Base-by-base conservation (phyloP, 1,284 basidiomycete genomes). In the Xerocomus nothofagi region DNA sequence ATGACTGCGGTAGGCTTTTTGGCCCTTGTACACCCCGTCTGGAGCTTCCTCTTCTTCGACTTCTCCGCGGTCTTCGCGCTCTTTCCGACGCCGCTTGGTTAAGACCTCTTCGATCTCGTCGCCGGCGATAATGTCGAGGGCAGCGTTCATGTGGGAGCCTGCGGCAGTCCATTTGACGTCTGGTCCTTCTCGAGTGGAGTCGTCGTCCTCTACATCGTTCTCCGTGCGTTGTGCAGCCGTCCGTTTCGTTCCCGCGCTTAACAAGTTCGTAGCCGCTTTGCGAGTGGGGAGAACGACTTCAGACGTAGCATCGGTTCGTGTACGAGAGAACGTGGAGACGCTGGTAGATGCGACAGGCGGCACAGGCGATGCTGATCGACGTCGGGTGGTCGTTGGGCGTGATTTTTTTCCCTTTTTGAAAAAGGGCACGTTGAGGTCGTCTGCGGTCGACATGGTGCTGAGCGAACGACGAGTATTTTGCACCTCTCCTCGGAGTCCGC, bases 21-120 rank as follows among this genome's bases (percentile, higher is more conserved):
- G 81, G 5, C 97, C 96, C 50, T 80, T 83, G 68, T 99, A 99
- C 60, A 93, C 66, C 6, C 94, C 93, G 68, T 99, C 95, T 50
- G 93, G 86, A 0, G 80, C 80, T 46, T 75, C 70, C 27, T 81
- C 82, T 20, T 81, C 79, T 10, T 81, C 82, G 11, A 81, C 82
- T 21, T 81, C 82, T 5, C 75, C 77, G 18, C 66, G 68, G 10
- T 80, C 78, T 44, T 68, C 70, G 53, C 73, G 75, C 56, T 77
- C 77, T 55, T 81, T 77, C 55, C 73, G 72, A 38, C 74, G 74
- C 53, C 81, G 76, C 66, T 89, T 87, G 18, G 81, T 78, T 24
- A 87, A 70, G n/a, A 89, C 58, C 58, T 81, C 88, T 59, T 86
- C 85, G 2, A 82, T 81, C 68, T 91, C 88, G 58, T 92, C 90